A percentile compares a stretch with the other conserved stretches of the same genome.
Conservation (phyloP, 441 rosid species). For the Corymbia calophylla region DNA sequence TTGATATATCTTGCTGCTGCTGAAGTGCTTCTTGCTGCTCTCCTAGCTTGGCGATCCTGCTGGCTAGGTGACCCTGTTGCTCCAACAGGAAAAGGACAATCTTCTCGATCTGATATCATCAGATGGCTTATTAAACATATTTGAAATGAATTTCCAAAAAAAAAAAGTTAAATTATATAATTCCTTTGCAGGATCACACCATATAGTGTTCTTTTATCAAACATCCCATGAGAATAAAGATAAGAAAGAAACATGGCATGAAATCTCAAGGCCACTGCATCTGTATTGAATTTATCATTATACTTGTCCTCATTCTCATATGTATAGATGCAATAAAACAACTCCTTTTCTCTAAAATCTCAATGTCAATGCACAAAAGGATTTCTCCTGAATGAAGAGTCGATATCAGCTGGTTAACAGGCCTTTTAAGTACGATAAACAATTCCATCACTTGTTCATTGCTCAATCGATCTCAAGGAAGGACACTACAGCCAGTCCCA, state of each 20-base stretch:
- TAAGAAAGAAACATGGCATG: not conserved
- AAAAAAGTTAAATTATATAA: not conserved
- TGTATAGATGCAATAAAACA: not conserved
- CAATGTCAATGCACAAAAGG: not conserved
- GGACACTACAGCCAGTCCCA: not conserved
- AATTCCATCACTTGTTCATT: not conserved
- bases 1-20: conserved; percentile 12
- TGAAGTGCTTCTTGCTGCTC: not conserved
- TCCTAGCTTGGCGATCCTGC: not conserved
- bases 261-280: not conserved
- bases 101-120: not conserved
- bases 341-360: not conserved
- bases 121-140: not conserved
- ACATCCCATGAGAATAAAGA: not conserved
- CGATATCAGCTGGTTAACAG: not conserved
- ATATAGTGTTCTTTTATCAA: not conserved
- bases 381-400: not conserved
- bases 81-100: not conserved
- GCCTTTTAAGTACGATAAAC: not conserved
- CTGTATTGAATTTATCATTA: not conserved
- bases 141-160: not conserved
- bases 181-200: not conserved
- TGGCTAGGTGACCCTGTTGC: not conserved
- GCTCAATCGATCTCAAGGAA: not conserved
- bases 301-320: not conserved